phyloP scores from a whole-genome alignment of 352 stramenopile species.

The Phytophthora podocarpi region DNA sequence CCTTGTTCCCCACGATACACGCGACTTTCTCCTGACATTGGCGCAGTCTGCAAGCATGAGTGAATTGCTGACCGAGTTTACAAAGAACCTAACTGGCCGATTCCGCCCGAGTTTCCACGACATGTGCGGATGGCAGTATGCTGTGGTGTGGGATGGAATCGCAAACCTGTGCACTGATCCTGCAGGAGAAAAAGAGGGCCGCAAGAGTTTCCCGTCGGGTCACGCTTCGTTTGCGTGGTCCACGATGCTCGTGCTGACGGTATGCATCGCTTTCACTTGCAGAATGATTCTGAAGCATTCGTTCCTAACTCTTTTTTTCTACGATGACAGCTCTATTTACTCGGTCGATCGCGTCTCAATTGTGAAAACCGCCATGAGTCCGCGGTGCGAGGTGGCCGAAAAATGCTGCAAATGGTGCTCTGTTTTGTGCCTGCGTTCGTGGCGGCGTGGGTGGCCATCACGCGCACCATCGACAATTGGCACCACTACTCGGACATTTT shows the following conservation, averaged over 20 bases:
- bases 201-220: slow-evolving; percentile 73
- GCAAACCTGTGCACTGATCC: slow-evolving; percentile 57
- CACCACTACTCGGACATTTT: slow-evolving; percentile 84
- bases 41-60: slow-evolving; percentile 52
- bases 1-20: slow-evolving; percentile 65
- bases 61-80: slow-evolving; percentile 70
- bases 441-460: slow-evolving; percentile 73
- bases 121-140: slow-evolving; percentile 79
- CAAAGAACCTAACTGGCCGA: slow-evolving; percentile 68
- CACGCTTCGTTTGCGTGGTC: slow-evolving; percentile 74
- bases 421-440: slow-evolving; percentile 66
- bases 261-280: not conserved
- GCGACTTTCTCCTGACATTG: slow-evolving; percentile 69
- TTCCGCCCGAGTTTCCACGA: slow-evolving; percentile 78
- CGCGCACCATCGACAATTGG: slow-evolving; percentile 85
- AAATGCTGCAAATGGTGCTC: slow-evolving; percentile 70
- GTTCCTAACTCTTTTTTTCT: not conserved
- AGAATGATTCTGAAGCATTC: too few relatives aligned
- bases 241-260: slow-evolving; percentile 77
- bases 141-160: slow-evolving; percentile 65
- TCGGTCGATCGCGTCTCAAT: slow-evolving; percentile 74
- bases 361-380: slow-evolving; percentile 60
- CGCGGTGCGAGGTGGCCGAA: slow-evolving; percentile 53
- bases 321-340: slow-evolving; percentile 55
- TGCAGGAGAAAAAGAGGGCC: slow-evolving; percentile 58